Conservation (phyloP, 2,329 filamentous ascomycete genomes). For the Colletotrichum siamense region DNA sequence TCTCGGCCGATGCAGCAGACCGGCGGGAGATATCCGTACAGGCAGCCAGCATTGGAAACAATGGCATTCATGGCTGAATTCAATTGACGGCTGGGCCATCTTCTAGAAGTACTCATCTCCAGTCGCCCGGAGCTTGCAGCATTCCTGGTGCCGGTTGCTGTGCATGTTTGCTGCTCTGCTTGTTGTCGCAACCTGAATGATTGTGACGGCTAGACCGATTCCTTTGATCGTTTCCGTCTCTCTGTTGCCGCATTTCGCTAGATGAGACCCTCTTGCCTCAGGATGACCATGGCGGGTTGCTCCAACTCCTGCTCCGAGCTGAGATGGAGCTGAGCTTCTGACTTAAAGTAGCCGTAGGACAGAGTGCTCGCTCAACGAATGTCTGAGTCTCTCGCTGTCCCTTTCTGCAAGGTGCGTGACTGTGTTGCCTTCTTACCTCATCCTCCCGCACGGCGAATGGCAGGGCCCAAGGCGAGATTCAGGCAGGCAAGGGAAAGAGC, state of each 20-base stretch:
- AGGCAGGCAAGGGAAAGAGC: neutral
- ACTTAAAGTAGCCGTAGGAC: neutral
- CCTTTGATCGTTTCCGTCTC: neutral
- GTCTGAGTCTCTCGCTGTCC: neutral
- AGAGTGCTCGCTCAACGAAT: neutral
- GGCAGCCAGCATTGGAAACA: neutral
- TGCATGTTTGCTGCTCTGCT: neutral
- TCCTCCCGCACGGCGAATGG: neutral
- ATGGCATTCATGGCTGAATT: conserved; percentile 2
- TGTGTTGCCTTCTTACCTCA: conserved; percentile 13
- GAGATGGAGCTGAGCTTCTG: neutral
- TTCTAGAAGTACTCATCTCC: neutral
- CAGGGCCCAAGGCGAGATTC: neutral
- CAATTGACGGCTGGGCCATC: neutral
- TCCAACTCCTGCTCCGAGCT: neutral
- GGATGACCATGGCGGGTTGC: neutral
- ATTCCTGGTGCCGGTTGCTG: conserved; percentile 1
- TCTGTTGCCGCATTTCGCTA: neutral
- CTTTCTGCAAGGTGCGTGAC: neutral
- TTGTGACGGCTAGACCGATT: neutral
- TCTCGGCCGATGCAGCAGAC: neutral
- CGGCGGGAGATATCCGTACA: neutral
- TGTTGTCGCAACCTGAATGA: neutral
- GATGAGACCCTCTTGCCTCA: neutral
- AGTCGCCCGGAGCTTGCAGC: conserved; percentile 7